Base-by-base conservation (phyloP, 2,329 filamentous ascomycete genomes). In the Dothistroma septosporum region DNA sequence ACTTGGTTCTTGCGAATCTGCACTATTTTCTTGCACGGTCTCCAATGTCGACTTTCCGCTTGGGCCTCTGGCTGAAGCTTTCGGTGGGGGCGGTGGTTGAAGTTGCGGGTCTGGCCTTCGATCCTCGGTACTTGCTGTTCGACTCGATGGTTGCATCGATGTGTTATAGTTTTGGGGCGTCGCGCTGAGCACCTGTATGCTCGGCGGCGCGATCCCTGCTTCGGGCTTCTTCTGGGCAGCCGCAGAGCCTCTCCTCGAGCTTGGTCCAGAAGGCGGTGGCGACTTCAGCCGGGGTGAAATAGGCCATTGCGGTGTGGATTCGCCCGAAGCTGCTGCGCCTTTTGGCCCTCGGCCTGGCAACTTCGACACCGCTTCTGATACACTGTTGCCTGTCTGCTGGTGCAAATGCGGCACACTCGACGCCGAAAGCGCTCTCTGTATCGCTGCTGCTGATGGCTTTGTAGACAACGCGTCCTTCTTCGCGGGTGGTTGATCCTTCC, bases 261-360 rank as follows among this genome's bases (percentile, higher is more conserved):
- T 75, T 3, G 75, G 74, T 57, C 72, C 70, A 41, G 78, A 72
- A 12, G 89, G 89, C 21, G 90, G 89, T 58, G 90, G 90, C 8
- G 90, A 70, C 73, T 87, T 89, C 65, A 94, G 74, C 64, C 90
- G 84, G 50, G 90, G 90, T 52, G 90, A 92, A 63, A 88, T 77
- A 28, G 90, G 89, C 89, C 90, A 93, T 75, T 87, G 84, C 64
- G 85, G 85, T 57, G 82, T 82, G 60, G 70, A 78, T 57, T 79
- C 77, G 53, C 76, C 76, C 58, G 73, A 73, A 21, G 74, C 75
- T 46, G 80, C 75, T 72, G 63, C 78, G 77, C 74, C 92, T 91
- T 69, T 87, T 83, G 14, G 88, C 19, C 57, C 60, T 41, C 67
- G 85, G 63, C 83, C 82, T 49, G 86, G 81, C 57, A 84, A 79